A percentile compares a stretch with the other conserved stretches of the same genome.
Conservation (phyloP, 345 rosid species). For the Brassica rapa region DNA sequence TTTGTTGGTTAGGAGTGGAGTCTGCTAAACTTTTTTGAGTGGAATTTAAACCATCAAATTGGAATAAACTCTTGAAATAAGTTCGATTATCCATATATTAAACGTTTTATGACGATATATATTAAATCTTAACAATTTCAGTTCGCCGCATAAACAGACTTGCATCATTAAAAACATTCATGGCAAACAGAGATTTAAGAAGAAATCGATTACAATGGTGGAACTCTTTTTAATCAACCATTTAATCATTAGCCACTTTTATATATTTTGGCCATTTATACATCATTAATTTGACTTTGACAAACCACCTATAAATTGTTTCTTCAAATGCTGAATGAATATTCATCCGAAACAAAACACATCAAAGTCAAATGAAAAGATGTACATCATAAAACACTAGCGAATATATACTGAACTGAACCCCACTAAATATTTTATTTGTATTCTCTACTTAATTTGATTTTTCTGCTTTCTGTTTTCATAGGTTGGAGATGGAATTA, state of each 20-base stretch:
- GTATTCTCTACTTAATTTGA: constrained; percentile 5
- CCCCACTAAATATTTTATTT: background rate
- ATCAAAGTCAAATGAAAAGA: constrained; percentile 18
- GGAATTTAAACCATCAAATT: background rate
- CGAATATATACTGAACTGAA: background rate
- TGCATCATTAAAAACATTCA: constrained; percentile 20
- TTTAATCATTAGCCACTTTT: background rate
- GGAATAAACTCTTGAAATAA: background rate
- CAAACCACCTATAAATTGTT: background rate
- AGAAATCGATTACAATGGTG: constrained; percentile 36
- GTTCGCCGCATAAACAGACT: constrained; percentile 42
- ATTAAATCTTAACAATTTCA: constrained; percentile 11
- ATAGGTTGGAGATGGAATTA: background rate
- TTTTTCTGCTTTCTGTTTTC: background rate
- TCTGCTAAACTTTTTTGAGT: background rate
- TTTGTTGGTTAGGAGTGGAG: background rate
- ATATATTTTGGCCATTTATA: constrained; percentile 15
- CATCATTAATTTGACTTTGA: constrained; percentile 36
- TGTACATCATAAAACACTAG: constrained; percentile 22
- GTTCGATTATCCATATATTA: background rate
- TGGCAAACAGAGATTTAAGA: constrained; percentile 39
- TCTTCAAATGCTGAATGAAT: constrained; percentile 10
- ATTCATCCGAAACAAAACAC: constrained; percentile 3
- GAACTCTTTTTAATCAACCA: constrained; percentile 33
- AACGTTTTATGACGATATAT: constrained; percentile 18